Conservation (phyloP, 2,329 filamentous ascomycete genomes). For the Pleoardoris graminearum region DNA sequence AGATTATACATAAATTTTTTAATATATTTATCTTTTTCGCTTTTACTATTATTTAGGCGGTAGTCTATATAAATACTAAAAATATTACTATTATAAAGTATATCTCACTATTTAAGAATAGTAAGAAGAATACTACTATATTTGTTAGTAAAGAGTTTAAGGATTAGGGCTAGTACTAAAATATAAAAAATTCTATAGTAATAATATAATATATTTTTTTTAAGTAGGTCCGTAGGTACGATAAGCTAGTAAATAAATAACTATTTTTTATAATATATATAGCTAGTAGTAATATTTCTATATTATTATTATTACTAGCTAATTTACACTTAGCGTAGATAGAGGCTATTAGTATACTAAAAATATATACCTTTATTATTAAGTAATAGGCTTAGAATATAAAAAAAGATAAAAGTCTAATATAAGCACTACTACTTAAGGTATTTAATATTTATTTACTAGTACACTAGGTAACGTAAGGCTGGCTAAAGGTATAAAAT, state of each 20-base stretch:
- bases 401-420: too few relatives aligned
- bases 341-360: too few relatives aligned
- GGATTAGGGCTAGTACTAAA: slow-evolving; percentile 33
- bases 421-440: too few relatives aligned
- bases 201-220: slow-evolving; percentile 43
- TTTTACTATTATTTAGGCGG: slow-evolving; percentile 21
- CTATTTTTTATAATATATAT: slow-evolving; percentile 44
- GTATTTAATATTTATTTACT: too few relatives aligned
- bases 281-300: slow-evolving; percentile 35
- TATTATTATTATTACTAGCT: slow-evolving; percentile 38
- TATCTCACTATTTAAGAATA: slow-evolving; percentile 15
- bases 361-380: too few relatives aligned
- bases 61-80: slow-evolving; percentile 38
- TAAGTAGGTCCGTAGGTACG: slow-evolving; percentile 33
- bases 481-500: too few relatives aligned
- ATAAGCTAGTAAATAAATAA: slow-evolving; percentile 37
- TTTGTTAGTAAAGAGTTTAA: slow-evolving; percentile 38
- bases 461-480: too few relatives aligned
- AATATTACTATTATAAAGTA: slow-evolving; percentile 8
- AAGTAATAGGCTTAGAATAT: too few relatives aligned
- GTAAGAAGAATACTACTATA: slow-evolving; percentile 29
- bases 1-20: slow-evolving; percentile 32
- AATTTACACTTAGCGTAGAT: too few relatives aligned
- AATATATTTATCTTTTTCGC: slow-evolving; percentile 22
- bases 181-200: slow-evolving; percentile 37